Base-by-base conservation (phyloP, 495 filamentous ascomycete genomes). In the Oleoguttula mirabilis region DNA sequence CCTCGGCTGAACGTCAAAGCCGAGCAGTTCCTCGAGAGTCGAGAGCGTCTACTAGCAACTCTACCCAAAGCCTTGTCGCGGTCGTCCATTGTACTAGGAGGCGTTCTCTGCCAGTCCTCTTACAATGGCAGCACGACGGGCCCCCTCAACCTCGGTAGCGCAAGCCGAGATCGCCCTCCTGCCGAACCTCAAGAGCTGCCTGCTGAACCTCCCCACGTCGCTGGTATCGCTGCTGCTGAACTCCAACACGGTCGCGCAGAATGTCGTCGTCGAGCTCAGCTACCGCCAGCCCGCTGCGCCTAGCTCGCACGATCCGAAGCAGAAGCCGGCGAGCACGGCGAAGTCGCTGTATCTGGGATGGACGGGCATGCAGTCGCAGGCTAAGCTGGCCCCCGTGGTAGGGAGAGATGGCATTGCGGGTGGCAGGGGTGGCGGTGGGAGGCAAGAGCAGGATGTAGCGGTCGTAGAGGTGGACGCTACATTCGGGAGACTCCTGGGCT, bases 331-430 rank as follows among this genome's bases (percentile, higher is more conserved):
- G 61, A 58, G 48, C 16, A 10, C 12, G 54, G 68, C 35, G 60
- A 66, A 71, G 56, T 87, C 84, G 39, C 72, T 87, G 50, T 93
- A 78, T 50, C 66, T 90, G 33, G 90, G 90, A 53, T 98, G 92
- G 92, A 93, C 90, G 14, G 90, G 90, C 46, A 90, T 96, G 84
- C 78, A 82, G 49, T 94, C 86, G 70, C 87, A 85, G 70, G 70
- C 80, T 49, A 82, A 76, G 59, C 64, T 80, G 48, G 76, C 76
- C 21, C 73, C 84, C 2, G 70, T 87, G 11, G 75, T 86, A 14
- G 69, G 76, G 32, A 72, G 78, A 45, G 80, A 84, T 58, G 82
- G 83, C 4, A 75, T 86, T 47, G 72, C 60, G 54, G 69, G 71
- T 33, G 68, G 70, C 10, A 55, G 44, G 31, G 52, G 59, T n/a